These are phyloP conservation scores for Wickerhamiella cacticola DNA, from an alignment of 805 yeast genomes.

Conservation along the genomic window DNA sequence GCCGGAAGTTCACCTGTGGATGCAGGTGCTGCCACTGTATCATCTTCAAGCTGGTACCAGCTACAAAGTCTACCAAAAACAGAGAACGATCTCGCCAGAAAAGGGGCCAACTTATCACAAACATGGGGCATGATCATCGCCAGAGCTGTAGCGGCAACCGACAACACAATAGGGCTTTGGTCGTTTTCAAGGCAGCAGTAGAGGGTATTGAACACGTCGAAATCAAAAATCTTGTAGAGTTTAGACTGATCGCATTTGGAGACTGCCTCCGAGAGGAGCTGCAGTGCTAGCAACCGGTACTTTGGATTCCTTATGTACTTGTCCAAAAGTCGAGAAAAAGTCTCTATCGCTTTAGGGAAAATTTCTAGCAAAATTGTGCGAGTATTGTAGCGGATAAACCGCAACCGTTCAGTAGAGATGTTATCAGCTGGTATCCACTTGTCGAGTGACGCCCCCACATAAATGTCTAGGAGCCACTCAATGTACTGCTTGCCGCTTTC, in stretches of 20 bases:
- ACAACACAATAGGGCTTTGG: slow-evolving; percentile 32
- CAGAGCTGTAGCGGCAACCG: slow-evolving; percentile 30
- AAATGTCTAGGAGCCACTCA: slow-evolving; percentile 23
- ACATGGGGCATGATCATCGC: slow-evolving; percentile 39
- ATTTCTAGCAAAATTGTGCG: slow-evolving; percentile 32
- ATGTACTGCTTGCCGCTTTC: slow-evolving; percentile 16
- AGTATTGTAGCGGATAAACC: slow-evolving; percentile 40
- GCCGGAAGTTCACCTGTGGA: not conserved
- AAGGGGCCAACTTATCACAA: slow-evolving; percentile 27
- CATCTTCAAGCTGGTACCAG: slow-evolving; percentile 25
- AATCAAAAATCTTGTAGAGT: slow-evolving; percentile 19
- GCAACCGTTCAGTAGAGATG: slow-evolving; percentile 35
- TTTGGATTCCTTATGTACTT: slow-evolving; percentile 28
- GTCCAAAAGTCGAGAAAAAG: slow-evolving; percentile 32
- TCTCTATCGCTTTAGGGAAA: slow-evolving; percentile 32
- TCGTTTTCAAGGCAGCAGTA: slow-evolving; percentile 30
- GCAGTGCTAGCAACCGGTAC: slow-evolving; percentile 32
- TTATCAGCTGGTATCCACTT: slow-evolving; percentile 18
- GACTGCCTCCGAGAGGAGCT: slow-evolving; percentile 28
- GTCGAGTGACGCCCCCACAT: slow-evolving; percentile 17
- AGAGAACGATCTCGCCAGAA: slow-evolving; percentile 35
- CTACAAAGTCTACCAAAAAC: slow-evolving; percentile 36
- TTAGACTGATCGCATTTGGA: slow-evolving; percentile 20
- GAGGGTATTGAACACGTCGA: slow-evolving; percentile 21
- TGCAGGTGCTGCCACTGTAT: not conserved